A percentile compares a stretch with the other conserved stretches of the same genome.
Evolutionary conservation across 1,284 basidiomycete species (phyloP).

Genomic region (Fomes fomentarius): DNA sequence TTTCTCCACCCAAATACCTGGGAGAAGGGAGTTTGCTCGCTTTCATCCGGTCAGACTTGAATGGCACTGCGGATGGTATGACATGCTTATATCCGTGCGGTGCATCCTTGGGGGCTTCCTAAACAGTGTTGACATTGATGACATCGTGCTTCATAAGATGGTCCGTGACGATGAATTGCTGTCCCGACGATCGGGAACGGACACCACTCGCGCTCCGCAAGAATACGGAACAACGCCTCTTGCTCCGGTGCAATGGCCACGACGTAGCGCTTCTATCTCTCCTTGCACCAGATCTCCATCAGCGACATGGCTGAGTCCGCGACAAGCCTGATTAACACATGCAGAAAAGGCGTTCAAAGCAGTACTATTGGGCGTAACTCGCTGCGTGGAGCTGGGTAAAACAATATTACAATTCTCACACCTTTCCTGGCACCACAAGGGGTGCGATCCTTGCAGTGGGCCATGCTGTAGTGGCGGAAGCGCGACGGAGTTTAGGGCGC

Average conservation of each 20-base stretch:
- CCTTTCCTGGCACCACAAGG: no score
- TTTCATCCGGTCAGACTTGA: constrained; percentile 80
- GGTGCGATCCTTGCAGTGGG: no score
- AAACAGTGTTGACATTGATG: constrained; percentile 95
- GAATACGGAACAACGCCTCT: constrained; percentile 66
- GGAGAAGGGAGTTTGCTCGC: no score
- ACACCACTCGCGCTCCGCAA: constrained; percentile 90
- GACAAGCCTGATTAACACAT: no score
- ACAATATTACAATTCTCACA: no score
- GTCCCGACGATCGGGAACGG: constrained; percentile 91
- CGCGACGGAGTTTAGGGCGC: no score
- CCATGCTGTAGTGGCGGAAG: no score
- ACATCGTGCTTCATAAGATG: constrained; percentile 80
- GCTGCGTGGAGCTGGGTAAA: no score
- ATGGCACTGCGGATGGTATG: constrained; percentile 52
- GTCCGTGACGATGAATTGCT: constrained; percentile 93
- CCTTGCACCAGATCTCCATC: constrained; percentile 99
- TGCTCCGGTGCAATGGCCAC: constrained; percentile 78
- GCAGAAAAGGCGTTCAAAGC: no score
- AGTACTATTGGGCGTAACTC: no score
- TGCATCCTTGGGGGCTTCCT: constrained; percentile 96
- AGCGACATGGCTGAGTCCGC: constrained; percentile 96
- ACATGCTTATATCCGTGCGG: constrained; percentile 70
- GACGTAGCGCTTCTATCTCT: constrained; percentile 98
- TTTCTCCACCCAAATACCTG: no score